phyloP scores from a whole-genome alignment of 352 stramenopile species.

The Phytophthora aleatoria region DNA sequence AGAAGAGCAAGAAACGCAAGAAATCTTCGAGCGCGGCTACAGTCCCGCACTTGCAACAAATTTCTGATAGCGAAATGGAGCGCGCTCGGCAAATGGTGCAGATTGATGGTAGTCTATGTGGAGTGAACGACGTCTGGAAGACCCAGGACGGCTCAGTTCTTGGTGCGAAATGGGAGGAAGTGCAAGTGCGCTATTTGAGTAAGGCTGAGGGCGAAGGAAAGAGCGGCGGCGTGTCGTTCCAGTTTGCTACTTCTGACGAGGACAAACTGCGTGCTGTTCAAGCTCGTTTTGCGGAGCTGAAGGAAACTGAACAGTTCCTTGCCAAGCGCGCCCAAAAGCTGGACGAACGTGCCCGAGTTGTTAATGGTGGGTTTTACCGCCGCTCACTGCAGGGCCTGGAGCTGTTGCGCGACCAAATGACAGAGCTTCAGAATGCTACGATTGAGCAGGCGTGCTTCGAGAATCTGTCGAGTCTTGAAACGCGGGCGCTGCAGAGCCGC shows the following conservation, averaged over 20 bases:
- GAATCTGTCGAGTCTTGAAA: constrained; percentile 61
- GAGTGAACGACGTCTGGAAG: constrained; percentile 49
- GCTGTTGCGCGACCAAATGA: constrained; percentile 42
- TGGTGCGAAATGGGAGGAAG: constrained; percentile 40
- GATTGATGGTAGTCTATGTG: constrained; percentile 73
- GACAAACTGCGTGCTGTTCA: constrained; percentile 60
- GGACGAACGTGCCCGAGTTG: constrained; percentile 61
- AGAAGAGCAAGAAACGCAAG: constrained; percentile 74
- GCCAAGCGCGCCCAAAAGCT: constrained; percentile 78
- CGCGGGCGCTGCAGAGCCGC: constrained; percentile 57
- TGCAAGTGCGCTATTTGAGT: constrained; percentile 48
- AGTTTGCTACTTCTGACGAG: constrained; percentile 44
- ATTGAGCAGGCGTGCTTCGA: constrained; percentile 79
- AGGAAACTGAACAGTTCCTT: constrained; percentile 62
- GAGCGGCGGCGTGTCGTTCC: constrained; percentile 35
- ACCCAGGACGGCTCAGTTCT: constrained; percentile 19
- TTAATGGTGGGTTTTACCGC: constrained; percentile 66
- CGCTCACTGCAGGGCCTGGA: constrained; percentile 48
- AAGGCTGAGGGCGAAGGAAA: constrained; percentile 28
- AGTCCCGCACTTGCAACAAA: constrained; percentile 40
- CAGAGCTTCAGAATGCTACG: constrained; percentile 53
- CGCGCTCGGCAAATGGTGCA: constrained; percentile 74
- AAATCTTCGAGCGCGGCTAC: constrained; percentile 39
- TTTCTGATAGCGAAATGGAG: constrained; percentile 70
- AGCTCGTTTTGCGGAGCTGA: constrained; percentile 69